Base-by-base conservation (phyloP, 495 filamentous ascomycete species). In the Hyaloscypha bicolor region DNA sequence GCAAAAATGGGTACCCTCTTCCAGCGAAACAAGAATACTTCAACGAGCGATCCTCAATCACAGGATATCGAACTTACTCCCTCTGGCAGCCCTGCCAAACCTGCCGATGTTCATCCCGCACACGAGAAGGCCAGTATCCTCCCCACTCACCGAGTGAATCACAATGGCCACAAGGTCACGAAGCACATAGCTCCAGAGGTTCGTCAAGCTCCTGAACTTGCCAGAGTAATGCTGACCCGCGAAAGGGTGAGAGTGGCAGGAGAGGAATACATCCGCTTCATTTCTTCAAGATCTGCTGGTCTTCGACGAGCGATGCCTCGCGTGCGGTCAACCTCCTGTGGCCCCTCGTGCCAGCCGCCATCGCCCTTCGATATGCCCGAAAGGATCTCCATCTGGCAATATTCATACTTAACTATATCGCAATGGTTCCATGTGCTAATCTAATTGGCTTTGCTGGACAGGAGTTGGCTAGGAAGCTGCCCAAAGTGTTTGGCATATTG, bases 391-490 rank as follows among this genome's bases (percentile, higher is more conserved):
- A 91, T 67, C 75, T 90, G 11, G 84, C 82, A 79, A 81, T 91
- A 19, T 93, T 93, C 77, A 77, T 85, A 48, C 84, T 91, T 67
- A 90, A 88, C 59, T 93, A 92, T 56, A 83, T 92, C 42, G 90
- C 88, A 60, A 97, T 98, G 89, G 85, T 97, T 4, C 94, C 93
- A 3, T 88, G 89, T 33, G 94, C 93, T 55, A 97, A 97, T 70
- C 76, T 97, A 59, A 83, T 97, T 32, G 92, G 92, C 0, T 97
- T 97, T 73, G 90, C 91, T 9, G 91, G 91, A 5, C 87, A 91
- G 69, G 91, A 96, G 74, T 76, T 96, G 67, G 89, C 91, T 1
- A 83, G 89, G 69, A 95, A 95, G 75, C 74, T 96, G 32, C 89
- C 90, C 21, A 90, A 90, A 72, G 90, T 94, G 25, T 68, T 90